A percentile compares a stretch with the other conserved stretches of the same genome.
Conservation (phyloP, 371 early-diverging fungal genomes). For the Mucor circinelloides region DNA sequence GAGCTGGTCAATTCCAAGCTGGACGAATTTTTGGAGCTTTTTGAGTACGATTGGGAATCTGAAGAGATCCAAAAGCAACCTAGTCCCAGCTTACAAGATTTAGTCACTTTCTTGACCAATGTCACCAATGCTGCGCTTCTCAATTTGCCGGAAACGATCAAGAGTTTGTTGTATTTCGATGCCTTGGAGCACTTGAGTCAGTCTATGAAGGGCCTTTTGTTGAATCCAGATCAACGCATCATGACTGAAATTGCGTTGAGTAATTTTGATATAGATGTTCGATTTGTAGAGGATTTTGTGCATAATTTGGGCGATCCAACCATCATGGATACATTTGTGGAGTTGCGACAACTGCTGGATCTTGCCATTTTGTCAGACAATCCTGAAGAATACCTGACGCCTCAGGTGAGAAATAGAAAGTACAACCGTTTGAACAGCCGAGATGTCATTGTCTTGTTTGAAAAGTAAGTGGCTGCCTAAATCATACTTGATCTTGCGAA, state of each 20-base stretch:
- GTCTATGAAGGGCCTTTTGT: conserved; percentile 61
- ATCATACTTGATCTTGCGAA: not conserved
- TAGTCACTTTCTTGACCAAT: conserved; percentile 71
- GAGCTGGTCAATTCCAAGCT: conserved; percentile 81
- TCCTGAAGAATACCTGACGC: conserved; percentile 73
- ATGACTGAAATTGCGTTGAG: conserved; percentile 68
- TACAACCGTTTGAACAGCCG: conserved; percentile 66
- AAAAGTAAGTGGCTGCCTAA: conserved; percentile 66
- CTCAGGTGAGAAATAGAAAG: conserved; percentile 59
- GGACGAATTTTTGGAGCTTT: conserved; percentile 77
- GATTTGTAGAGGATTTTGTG: conserved; percentile 76
- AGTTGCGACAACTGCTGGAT: conserved; percentile 73
- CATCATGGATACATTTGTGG: conserved; percentile 70
- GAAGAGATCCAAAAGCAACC: conserved; percentile 47
- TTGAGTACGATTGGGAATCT: conserved; percentile 82
- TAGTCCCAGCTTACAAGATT: conserved; percentile 73
- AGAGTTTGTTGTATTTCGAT: conserved; percentile 73
- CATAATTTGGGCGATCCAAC: conserved; percentile 66
- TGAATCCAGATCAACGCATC: conserved; percentile 64
- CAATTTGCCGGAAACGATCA: conserved; percentile 70
- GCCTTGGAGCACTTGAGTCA: conserved; percentile 75
- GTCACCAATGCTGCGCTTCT: conserved; percentile 74
- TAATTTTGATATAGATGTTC: conserved; percentile 73
- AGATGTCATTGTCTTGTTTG: conserved; percentile 72
- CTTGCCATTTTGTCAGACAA: conserved; percentile 65